Percentiles rank a stretch among this genome's conserved stretches.
phyloP scores from a whole-genome alignment of 2,329 filamentous ascomycete species.

The Cladophialophora exuberans region DNA sequence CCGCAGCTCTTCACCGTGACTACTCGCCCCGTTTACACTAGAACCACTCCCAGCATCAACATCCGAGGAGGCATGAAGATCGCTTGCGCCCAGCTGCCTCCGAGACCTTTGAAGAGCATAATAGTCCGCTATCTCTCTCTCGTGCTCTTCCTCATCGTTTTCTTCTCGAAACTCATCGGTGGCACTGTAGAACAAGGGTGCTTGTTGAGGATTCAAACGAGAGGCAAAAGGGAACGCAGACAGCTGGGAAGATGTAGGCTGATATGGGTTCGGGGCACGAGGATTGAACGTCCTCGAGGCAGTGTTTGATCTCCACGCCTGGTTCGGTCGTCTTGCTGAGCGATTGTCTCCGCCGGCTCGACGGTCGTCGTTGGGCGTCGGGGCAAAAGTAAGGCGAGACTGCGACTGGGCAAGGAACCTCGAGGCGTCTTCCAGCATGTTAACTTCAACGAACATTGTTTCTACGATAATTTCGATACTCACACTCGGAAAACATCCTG shows the following conservation, averaged over 20 bases:
- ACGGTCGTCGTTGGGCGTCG: constrained; percentile 58
- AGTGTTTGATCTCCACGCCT: constrained; percentile 49
- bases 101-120: constrained; percentile 89
- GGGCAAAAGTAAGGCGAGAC: constrained; percentile 79
- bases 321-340: constrained; percentile 48
- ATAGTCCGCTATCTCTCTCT: constrained; percentile 89
- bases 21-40: constrained; percentile 60
- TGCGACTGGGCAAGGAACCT: constrained; percentile 96
- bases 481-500: constrained; percentile 88
- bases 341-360: constrained; percentile 54
- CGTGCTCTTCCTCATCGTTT: constrained; percentile 88
- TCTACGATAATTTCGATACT: constrained; percentile 48
- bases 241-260: constrained; percentile 70
- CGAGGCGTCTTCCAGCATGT: constrained; percentile 74
- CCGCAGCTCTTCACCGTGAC: constrained; percentile 43
- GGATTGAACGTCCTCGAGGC: constrained; percentile 40
- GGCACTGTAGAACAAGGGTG: constrained; percentile 91
- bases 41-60: constrained; percentile 69
- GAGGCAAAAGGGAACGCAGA: constrained; percentile 79
- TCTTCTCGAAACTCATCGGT: constrained; percentile 90
- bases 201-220: constrained; percentile 71
- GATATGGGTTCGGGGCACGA: constrained; percentile 70
- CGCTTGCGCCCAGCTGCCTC: constrained; percentile 81
- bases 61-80: constrained; percentile 83
- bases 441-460: constrained; percentile 38